phyloP scores from a whole-genome alignment of 106 monocot species.

The Dactylorhiza incarnata region DNA sequence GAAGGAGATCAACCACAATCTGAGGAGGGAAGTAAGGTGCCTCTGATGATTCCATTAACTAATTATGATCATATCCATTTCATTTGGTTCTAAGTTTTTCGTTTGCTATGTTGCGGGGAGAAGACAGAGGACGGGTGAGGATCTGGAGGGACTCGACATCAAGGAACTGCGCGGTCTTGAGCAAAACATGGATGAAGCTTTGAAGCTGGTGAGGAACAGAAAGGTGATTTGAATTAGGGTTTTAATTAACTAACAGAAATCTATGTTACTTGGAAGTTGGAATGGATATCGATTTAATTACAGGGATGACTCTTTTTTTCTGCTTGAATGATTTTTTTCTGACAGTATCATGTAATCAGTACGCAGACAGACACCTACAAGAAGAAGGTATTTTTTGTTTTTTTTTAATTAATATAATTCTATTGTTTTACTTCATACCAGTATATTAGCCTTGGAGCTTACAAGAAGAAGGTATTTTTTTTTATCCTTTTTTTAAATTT shows the following conservation, averaged over 20 bases:
- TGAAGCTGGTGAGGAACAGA: slow-evolving; percentile 49
- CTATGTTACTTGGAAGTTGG: not conserved
- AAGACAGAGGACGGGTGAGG: slow-evolving; percentile 75
- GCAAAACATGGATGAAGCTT: slow-evolving; percentile 53
- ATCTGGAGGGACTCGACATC: slow-evolving; percentile 52
- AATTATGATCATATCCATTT: not conserved
- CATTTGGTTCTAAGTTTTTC: no score
- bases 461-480: no score
- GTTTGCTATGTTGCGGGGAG: not conserved
- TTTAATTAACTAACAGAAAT: not conserved
- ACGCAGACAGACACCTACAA: slow-evolving; percentile 20
- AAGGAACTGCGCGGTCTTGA: slow-evolving; percentile 79
- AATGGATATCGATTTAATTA: not conserved
- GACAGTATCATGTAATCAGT: slow-evolving; percentile 19
- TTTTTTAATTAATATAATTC: not conserved
- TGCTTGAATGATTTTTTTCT: not conserved
- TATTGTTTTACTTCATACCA: not conserved
- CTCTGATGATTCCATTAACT: not conserved
- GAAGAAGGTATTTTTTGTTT: slow-evolving; percentile 10
- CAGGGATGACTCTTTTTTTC: not conserved
- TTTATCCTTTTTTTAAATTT: no score
- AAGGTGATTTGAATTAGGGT: slow-evolving; percentile 27
- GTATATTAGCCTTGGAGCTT: not conserved
- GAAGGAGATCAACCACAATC: slow-evolving; percentile 59
- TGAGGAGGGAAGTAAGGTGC: slow-evolving; percentile 76